A percentile compares a stretch with the other conserved stretches of the same genome.
phyloP scores from a whole-genome alignment of 495 filamentous ascomycete genomes.

The Xylaria intraflava region DNA sequence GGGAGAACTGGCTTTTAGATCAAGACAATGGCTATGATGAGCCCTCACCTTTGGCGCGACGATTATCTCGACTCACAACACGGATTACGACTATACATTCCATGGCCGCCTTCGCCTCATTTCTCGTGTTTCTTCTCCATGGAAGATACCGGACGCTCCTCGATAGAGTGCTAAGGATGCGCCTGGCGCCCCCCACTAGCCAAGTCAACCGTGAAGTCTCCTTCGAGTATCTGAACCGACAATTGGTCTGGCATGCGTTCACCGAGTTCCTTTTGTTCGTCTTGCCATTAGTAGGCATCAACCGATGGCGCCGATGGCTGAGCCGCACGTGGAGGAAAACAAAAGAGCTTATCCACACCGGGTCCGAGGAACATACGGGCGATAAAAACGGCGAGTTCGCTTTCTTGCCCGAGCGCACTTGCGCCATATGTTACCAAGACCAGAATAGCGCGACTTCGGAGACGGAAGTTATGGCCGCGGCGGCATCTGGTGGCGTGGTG shows the following conservation, averaged over 20 bases:
- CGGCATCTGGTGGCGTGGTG: slow-evolving; percentile 62
- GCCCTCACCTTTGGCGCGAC: slow-evolving; percentile 45
- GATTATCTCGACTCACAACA: slow-evolving; percentile 62
- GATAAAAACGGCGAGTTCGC: slow-evolving; percentile 67
- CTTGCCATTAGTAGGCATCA: slow-evolving; percentile 86
- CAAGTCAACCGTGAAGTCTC: slow-evolving; percentile 85
- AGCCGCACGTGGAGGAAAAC: slow-evolving; percentile 73
- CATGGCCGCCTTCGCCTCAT: slow-evolving; percentile 72
- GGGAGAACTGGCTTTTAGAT: slow-evolving; percentile 78
- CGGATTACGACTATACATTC: slow-evolving; percentile 65
- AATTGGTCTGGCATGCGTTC: slow-evolving; percentile 98
- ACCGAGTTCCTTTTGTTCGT: slow-evolving; percentile 97
- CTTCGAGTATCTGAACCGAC: slow-evolving; percentile 95
- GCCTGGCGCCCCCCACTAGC: slow-evolving; percentile 72
- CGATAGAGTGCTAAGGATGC: slow-evolving; percentile 78
- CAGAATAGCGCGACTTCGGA: slow-evolving; percentile 71
- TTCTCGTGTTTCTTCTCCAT: slow-evolving; percentile 82
- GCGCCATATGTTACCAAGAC: slow-evolving; percentile 95
- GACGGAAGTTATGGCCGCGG: slow-evolving; percentile 58
- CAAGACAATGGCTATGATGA: slow-evolving; percentile 64
- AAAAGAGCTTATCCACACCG: slow-evolving; percentile 52
- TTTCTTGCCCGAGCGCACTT: slow-evolving; percentile 88
- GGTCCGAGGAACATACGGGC: slow-evolving; percentile 31
- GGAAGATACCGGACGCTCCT: slow-evolving; percentile 86
- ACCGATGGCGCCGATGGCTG: slow-evolving; percentile 86